A percentile compares a stretch with the other conserved stretches of the same genome.
Conservation (phyloP, 2,329 filamentous ascomycete species). For the Ophiobolus disseminans region DNA sequence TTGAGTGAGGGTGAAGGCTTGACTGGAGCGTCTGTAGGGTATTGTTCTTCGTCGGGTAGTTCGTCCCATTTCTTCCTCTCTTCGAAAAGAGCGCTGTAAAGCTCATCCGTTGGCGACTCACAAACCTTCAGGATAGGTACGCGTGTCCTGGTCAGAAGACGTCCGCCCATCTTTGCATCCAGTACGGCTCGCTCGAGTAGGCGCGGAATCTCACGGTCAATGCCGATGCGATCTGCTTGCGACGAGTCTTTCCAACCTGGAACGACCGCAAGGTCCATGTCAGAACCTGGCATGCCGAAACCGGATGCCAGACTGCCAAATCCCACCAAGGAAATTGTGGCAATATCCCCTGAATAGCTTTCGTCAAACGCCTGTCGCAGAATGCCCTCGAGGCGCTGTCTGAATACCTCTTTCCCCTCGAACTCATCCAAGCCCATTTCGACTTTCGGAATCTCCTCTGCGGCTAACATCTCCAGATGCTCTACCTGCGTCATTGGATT, state of each 20-base stretch:
- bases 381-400: slow-evolving; percentile 67
- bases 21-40: slow-evolving; percentile 28
- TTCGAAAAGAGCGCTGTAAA: slow-evolving; percentile 67
- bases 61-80: slow-evolving; percentile 76
- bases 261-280: slow-evolving; percentile 86
- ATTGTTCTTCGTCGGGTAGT: slow-evolving; percentile 56
- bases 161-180: slow-evolving; percentile 74
- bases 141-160: slow-evolving; percentile 77
- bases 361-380: slow-evolving; percentile 66
- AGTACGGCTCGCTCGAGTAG: slow-evolving; percentile 78
- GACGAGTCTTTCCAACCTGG: slow-evolving; percentile 58
- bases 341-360: slow-evolving; percentile 56
- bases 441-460: slow-evolving; percentile 61
- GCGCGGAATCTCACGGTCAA: slow-evolving; percentile 69
- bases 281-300: slow-evolving; percentile 85
- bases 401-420: slow-evolving; percentile 74
- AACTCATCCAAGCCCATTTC: slow-evolving; percentile 71
- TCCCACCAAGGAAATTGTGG: slow-evolving; percentile 71
- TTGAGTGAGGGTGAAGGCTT: slow-evolving; percentile 20
- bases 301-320: slow-evolving; percentile 86
- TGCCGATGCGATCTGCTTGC: slow-evolving; percentile 44
- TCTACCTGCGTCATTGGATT: slow-evolving; percentile 46
- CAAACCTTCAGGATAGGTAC: slow-evolving; percentile 91
- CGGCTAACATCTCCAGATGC: slow-evolving; percentile 54
- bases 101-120: slow-evolving; percentile 67